phyloP scores from a whole-genome alignment of 2,329 filamentous ascomycete genomes.

The Endocalyx cinctus region DNA sequence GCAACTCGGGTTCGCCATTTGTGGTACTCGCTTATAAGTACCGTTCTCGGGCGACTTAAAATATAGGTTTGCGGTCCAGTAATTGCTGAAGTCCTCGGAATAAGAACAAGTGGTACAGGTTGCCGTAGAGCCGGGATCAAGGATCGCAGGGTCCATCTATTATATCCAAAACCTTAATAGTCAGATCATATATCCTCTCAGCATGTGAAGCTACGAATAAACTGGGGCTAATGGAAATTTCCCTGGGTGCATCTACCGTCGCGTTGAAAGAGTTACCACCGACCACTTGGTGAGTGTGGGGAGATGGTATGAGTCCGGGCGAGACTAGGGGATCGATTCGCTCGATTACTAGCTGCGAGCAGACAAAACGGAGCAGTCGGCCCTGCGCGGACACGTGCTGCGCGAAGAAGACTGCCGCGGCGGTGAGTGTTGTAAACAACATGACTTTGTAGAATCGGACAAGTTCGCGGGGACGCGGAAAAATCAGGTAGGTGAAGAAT shows the following conservation, averaged over 20 bases:
- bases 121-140: conserved; percentile 15
- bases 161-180: too few species aligned
- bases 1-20: conserved; percentile 27
- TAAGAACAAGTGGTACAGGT: conserved; percentile 34
- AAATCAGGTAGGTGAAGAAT: too few species aligned
- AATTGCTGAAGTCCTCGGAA: conserved; percentile 30
- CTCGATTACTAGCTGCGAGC: conserved; percentile 19
- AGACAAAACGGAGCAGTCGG: conserved; percentile 18
- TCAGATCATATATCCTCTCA: too few species aligned
- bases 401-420: too few species aligned
- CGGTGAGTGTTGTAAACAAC: too few species aligned
- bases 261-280: conserved; percentile 20
- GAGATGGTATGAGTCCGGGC: conserved; percentile 13
- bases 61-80: conserved; percentile 31
- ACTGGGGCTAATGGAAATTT: too few species aligned
- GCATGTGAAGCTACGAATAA: too few species aligned
- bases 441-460: too few species aligned
- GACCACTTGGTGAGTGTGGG: conserved; percentile 17
- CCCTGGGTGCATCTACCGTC: too few species aligned
- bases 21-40: conserved; percentile 30
- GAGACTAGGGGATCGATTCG: conserved; percentile 18
- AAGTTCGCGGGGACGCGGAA: too few species aligned
- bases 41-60: conserved; percentile 26
- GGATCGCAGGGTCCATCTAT: conserved; percentile 15
- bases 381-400: conserved; percentile 12